These are phyloP conservation scores for Sungouiozyma ichnusensis DNA, from an alignment of 805 yeast genomes.

Conservation along the genomic window DNA sequence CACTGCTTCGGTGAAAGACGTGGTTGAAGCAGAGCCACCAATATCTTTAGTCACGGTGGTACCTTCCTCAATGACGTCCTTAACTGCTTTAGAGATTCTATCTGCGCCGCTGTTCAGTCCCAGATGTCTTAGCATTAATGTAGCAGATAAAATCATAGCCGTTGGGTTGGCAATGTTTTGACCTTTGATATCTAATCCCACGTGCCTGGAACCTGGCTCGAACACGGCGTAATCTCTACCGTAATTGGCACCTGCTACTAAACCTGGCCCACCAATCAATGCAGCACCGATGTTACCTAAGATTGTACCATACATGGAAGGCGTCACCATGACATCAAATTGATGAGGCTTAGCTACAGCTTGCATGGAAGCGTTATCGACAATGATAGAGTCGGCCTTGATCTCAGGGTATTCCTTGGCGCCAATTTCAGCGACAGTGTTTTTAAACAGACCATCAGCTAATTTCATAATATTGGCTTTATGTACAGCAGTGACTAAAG, in stretches of 20 bases:
- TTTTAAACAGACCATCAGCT: conserved; percentile 96
- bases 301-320: conserved; percentile 96
- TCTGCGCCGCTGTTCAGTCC: conserved; percentile 80
- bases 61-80: conserved; percentile 84
- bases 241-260: conserved; percentile 96
- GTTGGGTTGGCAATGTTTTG: conserved; percentile 95
- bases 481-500: conserved; percentile 91
- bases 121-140: conserved; percentile 89
- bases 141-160: conserved; percentile 86
- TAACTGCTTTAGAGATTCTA: conserved; percentile 80
- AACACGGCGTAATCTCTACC: conserved; percentile 97
- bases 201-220: conserved; percentile 99
- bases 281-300: conserved; percentile 96
- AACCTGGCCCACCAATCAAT: conserved; percentile 92
- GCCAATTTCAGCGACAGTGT: conserved; percentile 81
- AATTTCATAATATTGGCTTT: conserved; percentile 98
- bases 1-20: conserved; percentile 90
- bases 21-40: conserved; percentile 82
- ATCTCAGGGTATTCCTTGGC: conserved; percentile 78
- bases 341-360: conserved; percentile 97
- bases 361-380: conserved; percentile 98
- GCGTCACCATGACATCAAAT: conserved; percentile 95
- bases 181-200: conserved; percentile 92
- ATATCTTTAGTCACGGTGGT: conserved; percentile 77
- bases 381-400: conserved; percentile 83